Percentiles rank a stretch among this genome's conserved stretches.
These are phyloP conservation scores for Colletotrichum aenigma DNA, from an alignment of 2,329 filamentous ascomycete genomes.

Conservation along the genomic window DNA sequence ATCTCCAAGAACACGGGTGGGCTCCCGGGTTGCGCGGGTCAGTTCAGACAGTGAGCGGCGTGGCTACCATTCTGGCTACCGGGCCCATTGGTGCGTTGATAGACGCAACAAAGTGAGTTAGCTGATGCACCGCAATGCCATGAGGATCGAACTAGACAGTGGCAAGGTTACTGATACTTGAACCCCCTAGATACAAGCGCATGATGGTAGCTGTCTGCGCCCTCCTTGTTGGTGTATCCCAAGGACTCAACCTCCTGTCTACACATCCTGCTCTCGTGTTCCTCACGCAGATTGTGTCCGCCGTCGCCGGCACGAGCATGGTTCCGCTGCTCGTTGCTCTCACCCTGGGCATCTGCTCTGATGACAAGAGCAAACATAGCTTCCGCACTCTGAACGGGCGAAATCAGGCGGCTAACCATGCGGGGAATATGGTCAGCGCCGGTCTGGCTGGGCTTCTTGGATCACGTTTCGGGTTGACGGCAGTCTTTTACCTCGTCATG, in stretches of 20 bases:
- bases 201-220: not conserved
- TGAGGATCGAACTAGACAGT: not conserved
- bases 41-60: not conserved
- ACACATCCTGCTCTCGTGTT: constrained; percentile 13
- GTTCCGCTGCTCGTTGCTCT: constrained; percentile 6
- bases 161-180: not conserved
- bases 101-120: constrained; percentile 9
- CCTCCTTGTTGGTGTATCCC: constrained; percentile 6
- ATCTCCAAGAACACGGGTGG: constrained; percentile 12
- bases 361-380: not conserved
- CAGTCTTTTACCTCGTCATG: constrained; percentile 9
- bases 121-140: not conserved
- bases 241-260: not conserved
- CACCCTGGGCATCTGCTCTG: constrained; percentile 4
- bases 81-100: constrained; percentile 10
- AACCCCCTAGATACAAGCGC: not conserved
- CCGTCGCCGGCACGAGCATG: constrained; percentile 6
- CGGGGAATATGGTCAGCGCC: constrained; percentile 13
- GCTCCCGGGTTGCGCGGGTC: constrained; percentile 4
- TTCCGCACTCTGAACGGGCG: constrained; percentile 1
- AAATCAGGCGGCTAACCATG: constrained; percentile 7
- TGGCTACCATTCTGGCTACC: constrained; percentile 7
- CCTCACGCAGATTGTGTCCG: constrained; percentile 8
- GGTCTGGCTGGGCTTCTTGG: not conserved
- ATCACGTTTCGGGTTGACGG: not conserved